A percentile compares a stretch with the other conserved stretches of the same genome.
Evolutionary conservation across 441 rosid species (phyloP).

Genomic region (Arabidopsis hybrid): DNA sequence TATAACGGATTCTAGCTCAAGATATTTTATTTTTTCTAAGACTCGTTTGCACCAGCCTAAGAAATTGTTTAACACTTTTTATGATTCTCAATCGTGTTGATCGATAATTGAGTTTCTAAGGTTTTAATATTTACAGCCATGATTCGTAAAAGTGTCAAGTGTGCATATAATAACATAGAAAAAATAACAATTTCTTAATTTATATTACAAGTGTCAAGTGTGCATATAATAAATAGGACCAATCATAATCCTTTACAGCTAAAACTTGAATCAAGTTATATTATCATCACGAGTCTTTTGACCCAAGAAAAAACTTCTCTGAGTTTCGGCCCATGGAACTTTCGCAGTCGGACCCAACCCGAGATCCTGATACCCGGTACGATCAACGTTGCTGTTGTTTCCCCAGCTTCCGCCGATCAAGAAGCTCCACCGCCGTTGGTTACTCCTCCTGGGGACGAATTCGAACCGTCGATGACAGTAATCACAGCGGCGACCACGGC

Average conservation of each 20-base stretch:
- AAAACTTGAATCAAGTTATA: not conserved
- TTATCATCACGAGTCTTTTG: not conserved
- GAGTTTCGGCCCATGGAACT: slow-evolving; percentile 32
- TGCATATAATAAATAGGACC: not conserved
- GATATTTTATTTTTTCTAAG: too few relatives aligned
- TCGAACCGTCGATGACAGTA: slow-evolving; percentile 41
- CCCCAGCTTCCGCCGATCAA: slow-evolving; percentile 56
- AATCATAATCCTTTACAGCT: slow-evolving; percentile 19
- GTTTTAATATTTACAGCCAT: too few relatives aligned
- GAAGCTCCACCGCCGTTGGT: slow-evolving; percentile 45
- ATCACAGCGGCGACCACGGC: slow-evolving; percentile 21
- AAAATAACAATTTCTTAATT: not conserved
- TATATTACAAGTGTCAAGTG: slow-evolving; percentile 14
- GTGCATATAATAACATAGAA: too few relatives aligned
- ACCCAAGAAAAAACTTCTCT: not conserved
- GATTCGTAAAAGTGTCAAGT: too few relatives aligned
- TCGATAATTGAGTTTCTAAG: too few relatives aligned
- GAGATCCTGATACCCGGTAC: slow-evolving; percentile 38
- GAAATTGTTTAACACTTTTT: too few relatives aligned
- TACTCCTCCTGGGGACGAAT: slow-evolving; percentile 65
- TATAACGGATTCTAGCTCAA: too few relatives aligned
- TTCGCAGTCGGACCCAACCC: slow-evolving; percentile 28
- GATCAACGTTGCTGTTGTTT: slow-evolving; percentile 47
- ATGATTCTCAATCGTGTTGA: too few relatives aligned
- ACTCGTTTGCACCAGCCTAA: too few relatives aligned